Evolutionary conservation across 2,329 filamentous ascomycete species (phyloP).

Genomic region (Aspergillus melleus): DNA sequence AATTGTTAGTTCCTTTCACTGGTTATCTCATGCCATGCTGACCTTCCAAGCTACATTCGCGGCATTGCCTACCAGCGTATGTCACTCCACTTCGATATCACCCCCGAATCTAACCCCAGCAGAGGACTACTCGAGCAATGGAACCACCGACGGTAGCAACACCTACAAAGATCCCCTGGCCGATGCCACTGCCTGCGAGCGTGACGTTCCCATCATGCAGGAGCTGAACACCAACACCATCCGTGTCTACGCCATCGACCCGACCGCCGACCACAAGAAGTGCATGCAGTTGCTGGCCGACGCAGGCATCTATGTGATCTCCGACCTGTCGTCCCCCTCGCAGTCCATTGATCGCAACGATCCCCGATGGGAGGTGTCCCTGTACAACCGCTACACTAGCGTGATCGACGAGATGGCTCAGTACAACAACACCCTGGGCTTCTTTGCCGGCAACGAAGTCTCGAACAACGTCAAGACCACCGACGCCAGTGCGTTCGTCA

Average conservation of each 20-base stretch:
- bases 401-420: slow-evolving; percentile 77
- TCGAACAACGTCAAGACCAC: slow-evolving; percentile 87
- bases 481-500: slow-evolving; percentile 85
- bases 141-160: slow-evolving; percentile 40
- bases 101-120: neutral
- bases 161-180: slow-evolving; percentile 80
- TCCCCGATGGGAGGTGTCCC: slow-evolving; percentile 72
- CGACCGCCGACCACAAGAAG: slow-evolving; percentile 68
- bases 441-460: slow-evolving; percentile 98
- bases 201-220: slow-evolving; percentile 78
- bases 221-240: slow-evolving; percentile 85
- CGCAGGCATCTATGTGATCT: slow-evolving; percentile 89
- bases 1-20: slow-evolving; percentile 49
- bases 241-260: slow-evolving; percentile 89
- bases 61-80: slow-evolving; percentile 83
- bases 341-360: slow-evolving; percentile 80
- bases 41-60: slow-evolving; percentile 65
- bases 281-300: slow-evolving; percentile 82
- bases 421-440: slow-evolving; percentile 89
- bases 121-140: slow-evolving; percentile 62
- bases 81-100: neutral
- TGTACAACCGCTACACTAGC: slow-evolving; percentile 75
- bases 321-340: slow-evolving; percentile 78
- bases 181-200: slow-evolving; percentile 67
- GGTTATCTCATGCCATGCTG: neutral